Percentiles rank a stretch among this genome's conserved stretches.
phyloP scores from a whole-genome alignment of 73 alveolate species.

The Symbiodinium natans region DNA sequence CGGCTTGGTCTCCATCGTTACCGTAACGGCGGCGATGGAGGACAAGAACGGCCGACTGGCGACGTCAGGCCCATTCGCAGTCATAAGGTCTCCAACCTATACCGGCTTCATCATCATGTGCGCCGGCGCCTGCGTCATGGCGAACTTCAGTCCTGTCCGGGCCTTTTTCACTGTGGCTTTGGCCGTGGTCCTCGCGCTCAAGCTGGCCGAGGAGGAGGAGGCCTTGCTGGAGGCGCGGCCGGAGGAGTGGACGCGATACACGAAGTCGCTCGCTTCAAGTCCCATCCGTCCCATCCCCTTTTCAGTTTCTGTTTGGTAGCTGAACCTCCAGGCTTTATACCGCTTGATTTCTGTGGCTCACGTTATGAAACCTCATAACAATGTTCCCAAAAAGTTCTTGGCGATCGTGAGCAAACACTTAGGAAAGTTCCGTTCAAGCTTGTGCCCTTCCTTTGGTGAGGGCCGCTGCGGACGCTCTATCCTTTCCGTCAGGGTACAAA shows the following conservation, averaged over 20 bases:
- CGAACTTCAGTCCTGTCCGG: slow-evolving; percentile 51
- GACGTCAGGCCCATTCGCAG: slow-evolving; percentile 68
- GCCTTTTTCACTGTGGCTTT: slow-evolving; percentile 48
- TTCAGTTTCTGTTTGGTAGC: too few relatives aligned
- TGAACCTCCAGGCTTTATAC: too few relatives aligned
- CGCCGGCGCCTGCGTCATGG: slow-evolving; percentile 56
- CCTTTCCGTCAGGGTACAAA: too few relatives aligned
- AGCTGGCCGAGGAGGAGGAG: slow-evolving; percentile 81
- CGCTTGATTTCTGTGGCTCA: too few relatives aligned
- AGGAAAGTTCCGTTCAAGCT: slow-evolving; percentile 89
- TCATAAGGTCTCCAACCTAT: slow-evolving; percentile 69
- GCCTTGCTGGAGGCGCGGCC: slow-evolving; percentile 72
- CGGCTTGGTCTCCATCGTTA: slow-evolving; percentile 52
- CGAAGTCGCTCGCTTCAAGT: slow-evolving; percentile 6
- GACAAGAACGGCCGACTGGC: slow-evolving; percentile 58
- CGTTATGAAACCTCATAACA: too few relatives aligned
- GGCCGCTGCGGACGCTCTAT: background rate
- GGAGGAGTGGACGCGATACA: slow-evolving; percentile 45
- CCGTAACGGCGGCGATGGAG: slow-evolving; percentile 68
- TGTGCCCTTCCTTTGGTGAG: slow-evolving; percentile 53
- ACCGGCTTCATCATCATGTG: slow-evolving; percentile 79
- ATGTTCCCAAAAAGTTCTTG: too few relatives aligned
- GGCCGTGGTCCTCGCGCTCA: slow-evolving; percentile 37
- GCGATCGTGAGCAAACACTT: too few relatives aligned
- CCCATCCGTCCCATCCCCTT: background rate